A percentile compares a stretch with the other conserved stretches of the same genome.
Conservation (phyloP, 768 basidiomycete genomes). For the Suillus subalutaceus region DNA sequence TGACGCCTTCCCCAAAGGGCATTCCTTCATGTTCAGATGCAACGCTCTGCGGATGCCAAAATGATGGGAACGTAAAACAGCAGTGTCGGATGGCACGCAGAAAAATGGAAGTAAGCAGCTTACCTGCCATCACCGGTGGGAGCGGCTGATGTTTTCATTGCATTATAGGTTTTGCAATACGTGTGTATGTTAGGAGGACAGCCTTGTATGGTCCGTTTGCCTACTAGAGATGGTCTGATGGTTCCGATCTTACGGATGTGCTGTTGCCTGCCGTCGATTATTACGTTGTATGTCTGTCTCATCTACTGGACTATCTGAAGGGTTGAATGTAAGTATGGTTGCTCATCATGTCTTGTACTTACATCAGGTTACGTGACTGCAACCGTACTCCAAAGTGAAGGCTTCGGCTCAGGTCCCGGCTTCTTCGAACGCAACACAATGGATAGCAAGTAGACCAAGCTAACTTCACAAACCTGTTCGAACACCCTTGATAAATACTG, state of each 20-base stretch:
- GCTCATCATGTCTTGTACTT: too few relatives aligned
- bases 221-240: slow-evolving; percentile 68
- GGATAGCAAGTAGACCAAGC: background rate
- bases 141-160: slow-evolving; percentile 8
- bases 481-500: background rate
- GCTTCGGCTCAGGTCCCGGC: background rate
- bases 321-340: slow-evolving; percentile 3
- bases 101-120: slow-evolving; percentile 86
- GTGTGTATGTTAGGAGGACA: slow-evolving; percentile 89
- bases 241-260: background rate
- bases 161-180: slow-evolving; percentile 74
- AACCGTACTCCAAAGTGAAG: background rate
- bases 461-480: background rate
- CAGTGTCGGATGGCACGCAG: slow-evolving; percentile 94
- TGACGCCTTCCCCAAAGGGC: slow-evolving; percentile 37
- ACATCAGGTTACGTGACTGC: background rate
- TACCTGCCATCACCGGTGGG: slow-evolving; percentile 3
- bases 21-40: slow-evolving; percentile 49
- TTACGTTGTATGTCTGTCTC: background rate
- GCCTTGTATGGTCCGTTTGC: slow-evolving; percentile 92
- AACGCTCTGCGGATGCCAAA: slow-evolving; percentile 73
- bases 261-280: background rate
- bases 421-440: background rate
- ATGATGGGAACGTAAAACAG: slow-evolving; percentile 76
- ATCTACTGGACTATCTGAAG: slow-evolving; percentile 5